phyloP scores from a whole-genome alignment of 768 basidiomycete genomes.

The Suillus fuscotomentosus region DNA sequence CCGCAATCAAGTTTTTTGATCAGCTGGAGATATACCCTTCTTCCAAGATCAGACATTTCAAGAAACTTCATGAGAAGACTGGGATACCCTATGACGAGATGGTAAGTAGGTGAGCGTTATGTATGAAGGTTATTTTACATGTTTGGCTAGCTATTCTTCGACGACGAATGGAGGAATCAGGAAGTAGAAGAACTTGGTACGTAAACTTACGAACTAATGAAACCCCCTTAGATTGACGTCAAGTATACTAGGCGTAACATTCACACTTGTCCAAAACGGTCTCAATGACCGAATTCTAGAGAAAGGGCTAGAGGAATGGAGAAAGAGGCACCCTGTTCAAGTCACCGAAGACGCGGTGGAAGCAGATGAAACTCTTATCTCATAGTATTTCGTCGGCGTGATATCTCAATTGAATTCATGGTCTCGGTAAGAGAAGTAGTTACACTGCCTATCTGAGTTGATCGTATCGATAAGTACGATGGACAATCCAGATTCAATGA shows the following conservation, averaged over 20 bases:
- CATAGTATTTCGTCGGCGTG: background rate
- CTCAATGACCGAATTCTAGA: conserved; percentile 62
- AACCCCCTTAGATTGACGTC: background rate
- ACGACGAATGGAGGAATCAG: conserved; percentile 63
- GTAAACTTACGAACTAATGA: conserved; percentile 7
- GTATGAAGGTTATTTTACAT: background rate
- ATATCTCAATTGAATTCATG: background rate
- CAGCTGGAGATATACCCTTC: conserved; percentile 77
- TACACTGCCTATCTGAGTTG: background rate
- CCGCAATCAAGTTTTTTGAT: conserved; percentile 64
- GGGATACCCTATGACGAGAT: conserved; percentile 79
- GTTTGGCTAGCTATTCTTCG: conserved; percentile 56
- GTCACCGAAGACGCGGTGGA: background rate
- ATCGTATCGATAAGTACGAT: background rate
- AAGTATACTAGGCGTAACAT: conserved; percentile 64
- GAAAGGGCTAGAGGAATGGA: conserved; percentile 72
- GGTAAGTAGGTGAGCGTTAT: conserved; percentile 38
- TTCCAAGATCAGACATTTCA: conserved; percentile 83
- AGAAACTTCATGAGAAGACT: conserved; percentile 66
- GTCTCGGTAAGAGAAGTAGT: background rate
- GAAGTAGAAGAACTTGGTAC: conserved; percentile 56
- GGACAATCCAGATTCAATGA: background rate
- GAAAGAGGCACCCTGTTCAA: conserved; percentile 39
- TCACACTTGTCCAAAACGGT: conserved; percentile 67
- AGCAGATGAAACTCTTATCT: background rate